Evolutionary conservation across 306 rosid genomes (phyloP), one percentile per base, ranked within the genome.

Genomic region (Lathyrus tuberosus): DNA sequence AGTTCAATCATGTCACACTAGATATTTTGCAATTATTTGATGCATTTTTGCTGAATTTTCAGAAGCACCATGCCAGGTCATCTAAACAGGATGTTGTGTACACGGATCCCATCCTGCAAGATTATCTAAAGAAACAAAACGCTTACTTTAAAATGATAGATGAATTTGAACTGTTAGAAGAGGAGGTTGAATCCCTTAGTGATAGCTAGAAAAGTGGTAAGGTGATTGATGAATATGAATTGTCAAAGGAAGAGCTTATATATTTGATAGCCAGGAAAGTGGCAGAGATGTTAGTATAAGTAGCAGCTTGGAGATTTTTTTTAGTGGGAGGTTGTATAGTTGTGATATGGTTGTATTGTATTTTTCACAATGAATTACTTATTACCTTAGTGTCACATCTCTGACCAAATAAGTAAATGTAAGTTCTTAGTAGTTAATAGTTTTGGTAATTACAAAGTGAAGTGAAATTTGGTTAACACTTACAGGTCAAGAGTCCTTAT

Each of bases 81-180:
- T 53, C 79, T 56, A 56, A 70, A 47, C 14, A 40, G 62, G 78
- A 73, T 16, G 38, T n/a, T 16, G 42, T n/a, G 10, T 48, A 44
- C 43, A 48, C 79, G 65, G 43, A 78, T 46, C 71, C 62, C 28
- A 30, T 24, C 70, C 70, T 83, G 2, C 79, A 84, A 76, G 92
- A 88, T 33, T 86, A 72, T 63, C 70, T 91, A 1, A 74, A 80
- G 59, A 51, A 86, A 74, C 89, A 84, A 60, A 84, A 71, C 56
- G 88, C 87, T 0, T 86, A 89, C 81, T 89, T 87, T 70, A 84
- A 82, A 40, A 84, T 68, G 80, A 49, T 8, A 43, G 75, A 62
- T 26, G 9, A 56, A 46, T 46, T 46, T 56, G 62, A 56, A 56
- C 75, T 52, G 10, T 28, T 17, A 56, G 31, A 6, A 15, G 10